These are phyloP conservation scores for Diaporthe sp. DNA, from an alignment of 2,329 filamentous ascomycete genomes.

Conservation along the genomic window DNA sequence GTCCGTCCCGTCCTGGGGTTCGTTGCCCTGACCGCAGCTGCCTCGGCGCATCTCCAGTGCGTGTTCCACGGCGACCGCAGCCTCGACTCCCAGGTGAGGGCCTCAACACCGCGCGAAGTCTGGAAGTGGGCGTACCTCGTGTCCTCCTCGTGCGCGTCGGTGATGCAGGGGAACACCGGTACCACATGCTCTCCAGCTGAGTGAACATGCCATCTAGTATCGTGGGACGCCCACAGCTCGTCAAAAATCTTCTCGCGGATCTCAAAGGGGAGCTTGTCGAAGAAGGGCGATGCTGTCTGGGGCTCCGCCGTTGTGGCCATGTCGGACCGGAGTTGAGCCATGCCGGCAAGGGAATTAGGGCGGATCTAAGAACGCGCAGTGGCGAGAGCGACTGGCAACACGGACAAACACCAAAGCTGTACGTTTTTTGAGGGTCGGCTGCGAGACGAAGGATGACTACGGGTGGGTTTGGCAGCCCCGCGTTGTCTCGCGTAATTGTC, in stretches of 20 bases:
- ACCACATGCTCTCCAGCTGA: slow-evolving; percentile 20
- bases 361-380: neutral
- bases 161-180: slow-evolving; percentile 43
- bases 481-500: neutral
- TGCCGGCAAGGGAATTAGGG: neutral
- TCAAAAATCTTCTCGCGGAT: slow-evolving; percentile 51
- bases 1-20: slow-evolving; percentile 12
- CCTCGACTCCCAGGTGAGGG: slow-evolving; percentile 37
- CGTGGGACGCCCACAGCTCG: slow-evolving; percentile 46
- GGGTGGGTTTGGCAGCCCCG: neutral
- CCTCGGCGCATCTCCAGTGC: slow-evolving; percentile 41
- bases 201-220: slow-evolving; percentile 45
- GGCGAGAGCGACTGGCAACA: neutral
- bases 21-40: slow-evolving; percentile 25
- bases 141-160: slow-evolving; percentile 41
- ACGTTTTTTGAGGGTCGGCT: neutral
- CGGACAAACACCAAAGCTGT: neutral
- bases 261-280: slow-evolving; percentile 48
- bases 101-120: slow-evolving; percentile 29
- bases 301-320: slow-evolving; percentile 57
- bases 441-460: neutral
- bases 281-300: slow-evolving; percentile 57
- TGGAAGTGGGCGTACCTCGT: slow-evolving; percentile 37
- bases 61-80: slow-evolving; percentile 38
- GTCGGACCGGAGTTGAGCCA: slow-evolving; percentile 50